A percentile compares a stretch with the other conserved stretches of the same genome.
Evolutionary conservation across 2,329 filamentous ascomycete genomes (phyloP).

Genomic region (Daldinia sp.): DNA sequence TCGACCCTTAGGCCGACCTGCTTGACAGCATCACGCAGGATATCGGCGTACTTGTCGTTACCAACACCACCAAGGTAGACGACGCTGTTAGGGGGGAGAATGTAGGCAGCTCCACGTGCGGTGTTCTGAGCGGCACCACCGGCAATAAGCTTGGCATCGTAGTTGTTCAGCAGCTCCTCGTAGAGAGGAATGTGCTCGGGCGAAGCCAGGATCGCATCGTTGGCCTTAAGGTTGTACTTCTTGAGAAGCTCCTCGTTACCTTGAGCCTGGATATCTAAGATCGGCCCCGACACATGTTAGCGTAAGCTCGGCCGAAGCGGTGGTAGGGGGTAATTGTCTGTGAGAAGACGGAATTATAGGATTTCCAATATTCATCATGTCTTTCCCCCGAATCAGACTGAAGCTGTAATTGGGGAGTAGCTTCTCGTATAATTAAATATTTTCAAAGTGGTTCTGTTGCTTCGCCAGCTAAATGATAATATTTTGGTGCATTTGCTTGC

Average conservation of each 20-base stretch:
- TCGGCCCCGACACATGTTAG: constrained; percentile 16
- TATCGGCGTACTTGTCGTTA: constrained; percentile 94
- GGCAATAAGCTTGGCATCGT: constrained; percentile 92
- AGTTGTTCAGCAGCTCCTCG: constrained; percentile 93
- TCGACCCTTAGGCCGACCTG: constrained; percentile 91
- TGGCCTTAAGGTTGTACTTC: constrained; percentile 94
- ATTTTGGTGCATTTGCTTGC: neutral
- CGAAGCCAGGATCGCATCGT: constrained; percentile 97
- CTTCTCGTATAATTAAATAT: neutral
- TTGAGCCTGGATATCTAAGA: constrained; percentile 87
- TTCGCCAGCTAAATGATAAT: constrained; percentile 9
- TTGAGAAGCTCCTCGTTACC: constrained; percentile 87
- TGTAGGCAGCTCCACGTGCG: constrained; percentile 94
- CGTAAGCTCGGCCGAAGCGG: constrained; percentile 11
- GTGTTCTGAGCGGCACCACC: constrained; percentile 98
- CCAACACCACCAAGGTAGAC: constrained; percentile 95
- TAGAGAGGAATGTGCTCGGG: constrained; percentile 90
- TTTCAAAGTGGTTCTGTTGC: neutral
- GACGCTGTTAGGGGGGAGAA: constrained; percentile 88
- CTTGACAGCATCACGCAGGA: constrained; percentile 86
- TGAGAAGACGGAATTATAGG: neutral
- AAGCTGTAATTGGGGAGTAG: constrained; percentile 5
- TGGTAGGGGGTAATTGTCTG: neutral
- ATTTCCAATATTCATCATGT: neutral
- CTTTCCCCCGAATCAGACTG: neutral